Conservation (phyloP, 2,329 filamentous ascomycete species). For the Penicillium sp. region DNA sequence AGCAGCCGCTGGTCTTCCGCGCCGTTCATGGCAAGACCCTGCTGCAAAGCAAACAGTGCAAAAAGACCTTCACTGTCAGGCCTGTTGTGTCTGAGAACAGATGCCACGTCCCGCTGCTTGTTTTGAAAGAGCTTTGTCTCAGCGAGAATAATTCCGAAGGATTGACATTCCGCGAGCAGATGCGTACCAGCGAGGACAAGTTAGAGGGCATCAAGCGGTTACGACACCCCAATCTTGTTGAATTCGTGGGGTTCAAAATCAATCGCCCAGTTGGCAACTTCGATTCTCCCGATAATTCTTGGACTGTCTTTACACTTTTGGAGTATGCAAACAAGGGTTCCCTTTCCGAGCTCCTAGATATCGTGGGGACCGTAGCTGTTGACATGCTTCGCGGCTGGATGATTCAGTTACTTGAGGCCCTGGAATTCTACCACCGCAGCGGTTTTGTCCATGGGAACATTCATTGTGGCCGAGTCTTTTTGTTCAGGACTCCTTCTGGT, state of each 20-base stretch:
- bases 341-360: slow-evolving; percentile 75
- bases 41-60: slow-evolving; percentile 63
- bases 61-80: slow-evolving; percentile 65
- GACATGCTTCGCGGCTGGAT: slow-evolving; percentile 83
- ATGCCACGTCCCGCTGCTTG: slow-evolving; percentile 60
- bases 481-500: slow-evolving; percentile 68
- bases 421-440: slow-evolving; percentile 82
- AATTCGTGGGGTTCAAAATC: slow-evolving; percentile 81
- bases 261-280: slow-evolving; percentile 48
- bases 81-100: slow-evolving; percentile 60
- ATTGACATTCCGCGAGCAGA: slow-evolving; percentile 68
- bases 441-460: slow-evolving; percentile 82
- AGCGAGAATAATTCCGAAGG: slow-evolving; percentile 57
- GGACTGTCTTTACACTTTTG: slow-evolving; percentile 72
- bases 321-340: slow-evolving; percentile 80
- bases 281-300: slow-evolving; percentile 48
- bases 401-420: slow-evolving; percentile 82
- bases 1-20: slow-evolving; percentile 65
- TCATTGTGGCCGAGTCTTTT: slow-evolving; percentile 73
- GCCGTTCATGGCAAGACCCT: slow-evolving; percentile 68
- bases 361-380: slow-evolving; percentile 70
- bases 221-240: slow-evolving; percentile 72
- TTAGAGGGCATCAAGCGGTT: slow-evolving; percentile 73
- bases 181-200: slow-evolving; percentile 72
- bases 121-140: slow-evolving; percentile 69